These are phyloP conservation scores for Oidiodendron maius DNA, from an alignment of 495 filamentous ascomycete species.

Conservation along the genomic window DNA sequence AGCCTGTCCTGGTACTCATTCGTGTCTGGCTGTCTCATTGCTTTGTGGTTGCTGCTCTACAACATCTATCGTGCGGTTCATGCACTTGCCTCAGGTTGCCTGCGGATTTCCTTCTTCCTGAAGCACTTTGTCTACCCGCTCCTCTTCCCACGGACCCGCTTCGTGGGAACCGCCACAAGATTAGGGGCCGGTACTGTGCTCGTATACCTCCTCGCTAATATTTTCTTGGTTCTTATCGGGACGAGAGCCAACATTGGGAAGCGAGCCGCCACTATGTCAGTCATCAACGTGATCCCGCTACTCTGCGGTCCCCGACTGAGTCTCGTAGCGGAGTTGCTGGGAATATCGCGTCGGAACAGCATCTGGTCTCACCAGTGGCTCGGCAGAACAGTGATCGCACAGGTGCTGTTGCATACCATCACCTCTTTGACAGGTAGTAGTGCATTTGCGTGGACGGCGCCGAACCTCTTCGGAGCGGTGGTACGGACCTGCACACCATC, in stretches of 20 bases:
- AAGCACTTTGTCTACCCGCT: slow-evolving; percentile 14
- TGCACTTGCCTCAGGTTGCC: slow-evolving; percentile 5
- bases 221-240: slow-evolving; percentile 13
- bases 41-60: slow-evolving; percentile 7
- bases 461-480: slow-evolving; percentile 11
- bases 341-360: slow-evolving; percentile 24
- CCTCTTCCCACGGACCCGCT: slow-evolving; percentile 10
- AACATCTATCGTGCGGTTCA: slow-evolving; percentile 4
- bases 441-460: slow-evolving; percentile 4
- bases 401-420: slow-evolving; percentile 20
- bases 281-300: slow-evolving; percentile 20
- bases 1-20: slow-evolving; percentile 9
- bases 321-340: slow-evolving; percentile 15
- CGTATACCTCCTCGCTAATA: slow-evolving; percentile 15
- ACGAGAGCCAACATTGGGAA: slow-evolving; percentile 6
- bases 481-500: slow-evolving; percentile 5
- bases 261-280: slow-evolving; percentile 13
- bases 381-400: slow-evolving; percentile 16
- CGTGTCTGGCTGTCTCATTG: slow-evolving; percentile 11
- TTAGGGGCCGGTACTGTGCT: slow-evolving; percentile 9
- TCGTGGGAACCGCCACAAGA: slow-evolving; percentile 15
- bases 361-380: slow-evolving; percentile 21
- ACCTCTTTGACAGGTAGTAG: slow-evolving; percentile 1
- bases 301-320: slow-evolving; percentile 12
- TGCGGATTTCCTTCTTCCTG: slow-evolving; percentile 3